Conservation (phyloP, 257 asterid genomes). For the Linaria vulgaris region DNA sequence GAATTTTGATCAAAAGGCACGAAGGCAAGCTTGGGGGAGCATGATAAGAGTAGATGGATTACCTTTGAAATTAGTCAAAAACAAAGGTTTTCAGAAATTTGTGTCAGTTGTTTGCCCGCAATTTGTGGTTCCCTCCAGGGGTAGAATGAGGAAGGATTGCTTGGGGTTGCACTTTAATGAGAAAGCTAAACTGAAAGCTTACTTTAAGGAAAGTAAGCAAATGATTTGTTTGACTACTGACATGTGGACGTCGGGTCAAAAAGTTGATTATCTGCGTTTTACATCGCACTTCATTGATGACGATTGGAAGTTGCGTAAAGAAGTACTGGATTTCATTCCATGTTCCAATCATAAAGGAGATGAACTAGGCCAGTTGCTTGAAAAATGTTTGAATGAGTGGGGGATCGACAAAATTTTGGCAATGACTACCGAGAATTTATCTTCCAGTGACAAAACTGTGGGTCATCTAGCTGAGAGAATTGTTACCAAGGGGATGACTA, state of each 20-base stretch:
- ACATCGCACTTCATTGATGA: slow-evolving; percentile 9
- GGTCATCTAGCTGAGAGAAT: background rate
- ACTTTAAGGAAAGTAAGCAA: background rate
- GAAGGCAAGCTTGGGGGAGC: background rate
- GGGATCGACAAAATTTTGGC: slow-evolving; percentile 1
- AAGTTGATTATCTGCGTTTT: slow-evolving; percentile 5
- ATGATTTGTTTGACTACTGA: slow-evolving; percentile 2
- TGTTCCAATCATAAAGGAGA: slow-evolving; percentile 17
- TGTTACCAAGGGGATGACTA: background rate
- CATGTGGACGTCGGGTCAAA: slow-evolving; percentile 17
- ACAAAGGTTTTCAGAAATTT: slow-evolving; percentile 6
- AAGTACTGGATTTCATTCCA: slow-evolving; percentile 1
- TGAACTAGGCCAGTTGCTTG: background rate
- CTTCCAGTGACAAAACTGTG: background rate
- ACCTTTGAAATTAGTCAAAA: slow-evolving; percentile 14
- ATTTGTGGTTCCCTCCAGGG: slow-evolving; percentile 7
- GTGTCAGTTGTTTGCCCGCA: background rate
- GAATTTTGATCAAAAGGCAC: too few relatives aligned
- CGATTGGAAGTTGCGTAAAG: slow-evolving; percentile 7
- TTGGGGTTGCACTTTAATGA: background rate
- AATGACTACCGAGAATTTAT: slow-evolving; percentile 9
- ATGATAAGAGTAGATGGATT: slow-evolving; percentile 17
- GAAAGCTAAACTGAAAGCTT: background rate
- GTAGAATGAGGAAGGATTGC: slow-evolving; percentile 1
- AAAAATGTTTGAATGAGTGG: slow-evolving; percentile 4